Percentiles rank a stretch among this genome's conserved stretches.
phyloP scores from a whole-genome alignment of 169 alveolate species.

The Cryptosporidium parvum region DNA sequence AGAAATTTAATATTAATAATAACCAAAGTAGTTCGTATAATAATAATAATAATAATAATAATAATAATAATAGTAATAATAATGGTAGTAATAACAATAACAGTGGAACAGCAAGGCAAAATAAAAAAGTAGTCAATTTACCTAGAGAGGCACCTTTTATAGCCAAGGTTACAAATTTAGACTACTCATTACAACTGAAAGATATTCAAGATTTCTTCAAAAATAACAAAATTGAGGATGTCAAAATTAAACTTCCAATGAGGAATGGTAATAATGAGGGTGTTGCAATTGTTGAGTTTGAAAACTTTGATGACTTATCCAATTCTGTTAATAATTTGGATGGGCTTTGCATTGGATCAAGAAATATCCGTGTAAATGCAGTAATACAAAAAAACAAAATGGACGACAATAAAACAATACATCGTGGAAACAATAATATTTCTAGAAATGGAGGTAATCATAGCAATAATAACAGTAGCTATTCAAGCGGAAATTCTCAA shows the following conservation, averaged over 20 bases:
- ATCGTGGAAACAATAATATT: background rate
- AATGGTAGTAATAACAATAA: background rate
- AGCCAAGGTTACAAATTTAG: constrained; percentile 48
- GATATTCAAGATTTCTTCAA: constrained; percentile 60
- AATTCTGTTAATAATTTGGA: constrained; percentile 27
- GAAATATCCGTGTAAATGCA: constrained; percentile 50
- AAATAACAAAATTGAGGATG: constrained; percentile 19
- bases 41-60: background rate
- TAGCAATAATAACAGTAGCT: background rate
- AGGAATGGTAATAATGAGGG: constrained; percentile 73
- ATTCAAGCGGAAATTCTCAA: constrained; percentile 1
- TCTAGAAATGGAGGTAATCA: constrained; percentile 10
- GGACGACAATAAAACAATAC: constrained; percentile 3
- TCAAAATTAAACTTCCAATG: constrained; percentile 54
- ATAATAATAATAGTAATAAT: background rate
- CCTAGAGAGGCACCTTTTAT: constrained; percentile 70
- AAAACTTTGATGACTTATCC: constrained; percentile 44
- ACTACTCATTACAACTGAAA: constrained; percentile 31
- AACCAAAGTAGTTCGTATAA: background rate
- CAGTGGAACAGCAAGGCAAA: background rate
- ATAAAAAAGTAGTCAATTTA: constrained; percentile 22
- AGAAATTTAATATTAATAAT: background rate
- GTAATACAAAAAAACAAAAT: background rate
- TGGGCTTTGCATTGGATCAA: constrained; percentile 64
- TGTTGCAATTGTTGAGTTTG: constrained; percentile 55